Percentiles rank a stretch among this genome's conserved stretches.
These are phyloP conservation scores for Candida dajiaensis DNA, from an alignment of 805 yeast genomes.

Conservation along the genomic window DNA sequence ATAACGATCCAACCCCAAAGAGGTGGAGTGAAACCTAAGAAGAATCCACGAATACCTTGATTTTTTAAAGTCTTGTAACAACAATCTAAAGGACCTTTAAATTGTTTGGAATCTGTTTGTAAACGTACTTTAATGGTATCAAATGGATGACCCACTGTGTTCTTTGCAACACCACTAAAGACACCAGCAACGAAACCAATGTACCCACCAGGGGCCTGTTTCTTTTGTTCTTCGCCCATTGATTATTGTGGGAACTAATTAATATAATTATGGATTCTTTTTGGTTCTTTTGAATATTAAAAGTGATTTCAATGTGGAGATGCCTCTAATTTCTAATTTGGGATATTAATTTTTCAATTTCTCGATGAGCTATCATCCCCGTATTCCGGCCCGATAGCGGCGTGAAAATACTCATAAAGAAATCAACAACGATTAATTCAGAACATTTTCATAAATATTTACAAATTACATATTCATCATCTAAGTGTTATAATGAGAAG, in stretches of 20 bases:
- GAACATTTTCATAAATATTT: no score
- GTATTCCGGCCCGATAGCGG: background rate
- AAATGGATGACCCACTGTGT: constrained; percentile 89
- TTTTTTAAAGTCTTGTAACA: constrained; percentile 60
- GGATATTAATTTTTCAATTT: no score
- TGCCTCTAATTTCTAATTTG: no score
- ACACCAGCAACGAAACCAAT: constrained; percentile 87
- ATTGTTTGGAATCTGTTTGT: constrained; percentile 64
- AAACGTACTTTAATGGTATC: constrained; percentile 85
- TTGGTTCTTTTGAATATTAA: no score
- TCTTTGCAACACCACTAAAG: constrained; percentile 81
- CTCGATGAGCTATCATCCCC: no score
- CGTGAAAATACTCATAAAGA: no score
- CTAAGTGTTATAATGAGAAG: no score
- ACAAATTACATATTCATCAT: no score
- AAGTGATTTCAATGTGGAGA: no score
- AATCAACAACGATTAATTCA: no score
- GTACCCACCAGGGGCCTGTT: constrained; percentile 21
- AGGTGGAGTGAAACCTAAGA: constrained; percentile 91
- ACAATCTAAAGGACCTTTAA: constrained; percentile 81
- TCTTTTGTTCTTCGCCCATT: background rate
- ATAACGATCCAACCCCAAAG: constrained; percentile 88
- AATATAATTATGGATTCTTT: no score
- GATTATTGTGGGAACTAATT: no score
- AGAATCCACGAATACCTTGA: constrained; percentile 77